phyloP scores from a whole-genome alignment of 164 flowering plant genomes.

The Vitis rotundifolia region DNA sequence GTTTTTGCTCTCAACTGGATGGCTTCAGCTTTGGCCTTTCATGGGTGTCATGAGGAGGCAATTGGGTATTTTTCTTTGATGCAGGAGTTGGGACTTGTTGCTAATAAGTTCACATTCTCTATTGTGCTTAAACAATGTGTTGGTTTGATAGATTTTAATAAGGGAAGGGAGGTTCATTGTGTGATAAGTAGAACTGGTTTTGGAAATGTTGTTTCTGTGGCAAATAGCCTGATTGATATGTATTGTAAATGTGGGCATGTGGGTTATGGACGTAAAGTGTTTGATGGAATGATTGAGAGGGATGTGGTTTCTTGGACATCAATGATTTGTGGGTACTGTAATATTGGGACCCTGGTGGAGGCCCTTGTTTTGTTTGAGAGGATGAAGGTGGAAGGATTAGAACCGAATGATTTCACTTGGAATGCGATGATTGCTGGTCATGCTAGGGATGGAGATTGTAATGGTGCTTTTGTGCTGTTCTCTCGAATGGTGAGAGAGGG shows the following conservation, averaged over 20 bases:
- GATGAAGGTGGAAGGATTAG: constrained; percentile 52
- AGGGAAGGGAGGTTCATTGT: constrained; percentile 51
- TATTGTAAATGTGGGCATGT: constrained; percentile 54
- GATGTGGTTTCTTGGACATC: constrained; percentile 70
- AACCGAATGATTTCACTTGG: constrained; percentile 74
- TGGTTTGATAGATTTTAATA: constrained; percentile 56
- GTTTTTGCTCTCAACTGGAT: constrained; percentile 56
- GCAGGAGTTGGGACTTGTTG: constrained; percentile 25
- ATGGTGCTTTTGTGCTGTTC: constrained; percentile 25
- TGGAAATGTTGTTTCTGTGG: constrained; percentile 35
- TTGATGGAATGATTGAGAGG: constrained; percentile 49
- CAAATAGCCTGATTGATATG: constrained; percentile 61
- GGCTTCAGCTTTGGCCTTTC: constrained; percentile 39
- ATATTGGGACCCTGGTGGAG: constrained; percentile 27
- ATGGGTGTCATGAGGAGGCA: constrained; percentile 36
- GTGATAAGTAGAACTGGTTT: constrained; percentile 35
- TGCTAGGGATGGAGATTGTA: constrained; percentile 45
- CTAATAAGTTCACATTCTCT: constrained; percentile 61
- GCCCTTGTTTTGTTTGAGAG: constrained; percentile 37
- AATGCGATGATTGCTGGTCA: constrained; percentile 46
- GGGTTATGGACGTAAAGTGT: constrained; percentile 42
- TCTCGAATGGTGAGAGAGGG: constrained; percentile 49
- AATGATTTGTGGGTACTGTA: constrained; percentile 61
- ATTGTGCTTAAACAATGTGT: constrained; percentile 56
- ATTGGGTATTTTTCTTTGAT: constrained; percentile 44